Evolutionary conservation across 129 eudicot genomes (phyloP), one percentile per base, ranked within the genome.

Genomic region (Pittosporum tobira): DNA sequence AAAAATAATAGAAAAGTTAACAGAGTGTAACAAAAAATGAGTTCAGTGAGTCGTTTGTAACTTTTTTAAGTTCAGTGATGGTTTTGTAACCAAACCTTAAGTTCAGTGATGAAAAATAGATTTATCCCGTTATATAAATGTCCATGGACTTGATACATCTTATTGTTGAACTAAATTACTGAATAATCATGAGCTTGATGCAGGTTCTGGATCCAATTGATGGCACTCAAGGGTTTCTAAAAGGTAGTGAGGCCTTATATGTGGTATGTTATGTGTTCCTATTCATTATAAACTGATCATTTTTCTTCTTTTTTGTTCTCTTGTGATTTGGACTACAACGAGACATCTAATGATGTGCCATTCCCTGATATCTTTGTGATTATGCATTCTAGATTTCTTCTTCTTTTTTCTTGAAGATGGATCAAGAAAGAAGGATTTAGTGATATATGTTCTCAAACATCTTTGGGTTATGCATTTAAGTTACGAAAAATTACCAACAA

Each of bases 121-220:
- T n/a, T n/a, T n/a, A n/a, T n/a, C n/a, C n/a, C n/a, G n/a, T n/a
- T 42, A 29, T 59, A 44, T 1, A 30, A 45, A 34, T 26, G 53
- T 59, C 11, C 38, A 26, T 28, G 8, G 15, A 28, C 61, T 28
- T 63, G 14, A 34, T 42, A 27, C 7, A 34, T 25, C 58, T 48
- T 47, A 38, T 22, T 8, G 8, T 24, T 21, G 2, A 59, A 59
- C 14, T 18, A 51, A 16, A 22, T 25, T 27, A 27, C 6, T 44
- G 31, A 36, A 28, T 2, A n/a, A 54, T 48, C 53, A 59, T 55
- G 53, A 30, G 51, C 62, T 61, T 62, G 38, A 26, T 80, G 63
- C 85, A 91, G 99, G 78, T 87, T 29, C 64, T 87, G 82, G 99
- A 91, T 79, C 96, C 99, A 45, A 91, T 91, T 66, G 99, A 91